phyloP scores from a whole-genome alignment of 2,329 filamentous ascomycete genomes.

The Ceratocystis huliohia region DNA sequence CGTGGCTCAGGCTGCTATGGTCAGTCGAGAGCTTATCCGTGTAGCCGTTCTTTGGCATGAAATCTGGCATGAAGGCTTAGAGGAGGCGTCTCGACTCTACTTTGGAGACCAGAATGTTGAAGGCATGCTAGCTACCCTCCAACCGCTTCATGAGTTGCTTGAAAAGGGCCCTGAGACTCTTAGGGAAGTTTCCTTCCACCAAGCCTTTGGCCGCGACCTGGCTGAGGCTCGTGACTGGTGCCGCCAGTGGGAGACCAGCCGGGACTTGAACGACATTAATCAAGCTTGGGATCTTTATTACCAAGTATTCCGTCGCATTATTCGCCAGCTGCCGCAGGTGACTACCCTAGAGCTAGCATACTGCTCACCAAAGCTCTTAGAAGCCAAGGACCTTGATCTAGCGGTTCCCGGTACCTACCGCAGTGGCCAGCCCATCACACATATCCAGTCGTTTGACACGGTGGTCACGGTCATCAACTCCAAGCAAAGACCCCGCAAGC shows the following conservation, averaged over 20 bases:
- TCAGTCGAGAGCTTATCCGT: conserved; percentile 91
- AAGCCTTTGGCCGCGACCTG: conserved; percentile 90
- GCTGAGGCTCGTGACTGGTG: conserved; percentile 95
- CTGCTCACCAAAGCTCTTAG: conserved; percentile 85
- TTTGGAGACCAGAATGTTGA: conserved; percentile 97
- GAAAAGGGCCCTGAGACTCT: conserved; percentile 86
- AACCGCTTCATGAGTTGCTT: conserved; percentile 80
- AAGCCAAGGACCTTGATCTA: conserved; percentile 73
- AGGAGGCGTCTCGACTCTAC: conserved; percentile 91
- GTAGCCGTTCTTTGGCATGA: conserved; percentile 98
- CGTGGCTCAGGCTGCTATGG: conserved; percentile 87
- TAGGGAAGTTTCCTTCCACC: conserved; percentile 90
- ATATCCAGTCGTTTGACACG: conserved; percentile 79
- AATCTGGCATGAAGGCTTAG: conserved; percentile 94
- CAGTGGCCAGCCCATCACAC: conserved; percentile 63
- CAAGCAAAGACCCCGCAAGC: conserved; percentile 86
- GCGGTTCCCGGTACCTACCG: conserved; percentile 93
- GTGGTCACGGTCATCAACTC: conserved; percentile 88
- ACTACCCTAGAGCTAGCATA: conserved; percentile 90
- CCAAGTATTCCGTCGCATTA: conserved; percentile 92
- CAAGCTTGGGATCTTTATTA: conserved; percentile 99
- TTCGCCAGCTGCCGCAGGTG: conserved; percentile 80
- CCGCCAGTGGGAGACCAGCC: conserved; percentile 75
- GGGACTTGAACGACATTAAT: conserved; percentile 86
- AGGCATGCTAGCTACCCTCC: conserved; percentile 87